Percentiles rank a stretch among this genome's conserved stretches.
Conservation (phyloP, 2,329 filamentous ascomycete genomes). For the Neofusicoccum parvum region DNA sequence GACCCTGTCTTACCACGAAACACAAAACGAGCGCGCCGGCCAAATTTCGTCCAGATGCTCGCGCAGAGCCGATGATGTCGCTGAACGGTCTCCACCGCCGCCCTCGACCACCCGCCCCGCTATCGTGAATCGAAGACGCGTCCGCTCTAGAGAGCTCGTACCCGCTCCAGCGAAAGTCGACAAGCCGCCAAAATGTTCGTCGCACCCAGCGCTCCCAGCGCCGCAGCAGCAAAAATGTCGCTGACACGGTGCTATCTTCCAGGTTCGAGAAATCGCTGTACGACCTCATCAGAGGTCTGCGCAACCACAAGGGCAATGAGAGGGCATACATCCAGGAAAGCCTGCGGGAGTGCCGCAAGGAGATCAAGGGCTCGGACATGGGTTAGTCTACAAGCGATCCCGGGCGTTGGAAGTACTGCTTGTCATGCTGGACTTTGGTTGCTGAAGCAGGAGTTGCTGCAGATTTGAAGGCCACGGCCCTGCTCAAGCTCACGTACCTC, state of each 20-base stretch:
- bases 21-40: background rate
- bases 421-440: background rate
- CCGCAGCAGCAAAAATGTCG: background rate
- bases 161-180: background rate
- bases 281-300: conserved; percentile 94
- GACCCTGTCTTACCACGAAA: background rate
- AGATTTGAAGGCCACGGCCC: conserved; percentile 88
- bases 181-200: conserved; percentile 6
- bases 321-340: conserved; percentile 92
- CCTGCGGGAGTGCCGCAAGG: conserved; percentile 90
- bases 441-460: conserved; percentile 45
- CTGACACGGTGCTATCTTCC: conserved; percentile 11
- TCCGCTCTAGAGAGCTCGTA: conserved; percentile 6
- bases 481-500: conserved; percentile 94
- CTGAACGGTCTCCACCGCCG: conserved; percentile 13
- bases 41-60: background rate
- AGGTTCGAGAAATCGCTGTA: conserved; percentile 99
- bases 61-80: conserved; percentile 14
- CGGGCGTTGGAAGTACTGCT: background rate
- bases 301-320: conserved; percentile 94
- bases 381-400: conserved; percentile 50
- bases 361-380: conserved; percentile 93
- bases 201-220: background rate
- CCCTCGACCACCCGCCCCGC: conserved; percentile 16
- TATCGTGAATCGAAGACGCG: conserved; percentile 12